Evolutionary conservation across 208 protist genomes (phyloP).

Genomic region (Leptomonas pyrrhocoris): DNA sequence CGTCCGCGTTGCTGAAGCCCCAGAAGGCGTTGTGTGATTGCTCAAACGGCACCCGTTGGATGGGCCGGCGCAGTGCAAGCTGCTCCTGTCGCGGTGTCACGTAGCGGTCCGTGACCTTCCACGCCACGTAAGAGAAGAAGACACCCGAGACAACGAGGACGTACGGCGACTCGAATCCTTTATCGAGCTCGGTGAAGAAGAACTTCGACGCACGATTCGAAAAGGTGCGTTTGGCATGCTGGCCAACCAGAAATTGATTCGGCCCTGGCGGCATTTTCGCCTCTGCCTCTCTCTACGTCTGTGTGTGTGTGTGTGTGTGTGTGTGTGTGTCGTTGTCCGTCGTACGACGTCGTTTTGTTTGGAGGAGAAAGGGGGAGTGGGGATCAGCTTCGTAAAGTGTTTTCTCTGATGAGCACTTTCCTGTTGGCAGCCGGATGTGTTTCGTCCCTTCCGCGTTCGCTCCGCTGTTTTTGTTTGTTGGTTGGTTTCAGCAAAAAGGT

Average conservation of each 20-base stretch:
- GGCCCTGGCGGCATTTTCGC: slow-evolving; percentile 19
- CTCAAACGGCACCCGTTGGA: slow-evolving; percentile 68
- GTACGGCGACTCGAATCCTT: slow-evolving; percentile 74
- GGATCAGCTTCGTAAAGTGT: too few species aligned
- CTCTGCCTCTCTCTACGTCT: not conserved
- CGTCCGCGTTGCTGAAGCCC: slow-evolving; percentile 44
- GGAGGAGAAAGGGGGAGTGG: not conserved
- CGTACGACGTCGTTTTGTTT: too few species aligned
- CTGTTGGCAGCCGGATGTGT: too few species aligned
- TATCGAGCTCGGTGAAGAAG: slow-evolving; percentile 88
- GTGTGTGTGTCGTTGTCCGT: slow-evolving; percentile 4
- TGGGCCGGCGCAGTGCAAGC: slow-evolving; percentile 42
- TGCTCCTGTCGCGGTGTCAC: slow-evolving; percentile 54
- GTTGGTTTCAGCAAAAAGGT: too few species aligned
- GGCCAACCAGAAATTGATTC: slow-evolving; percentile 36
- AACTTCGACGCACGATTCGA: slow-evolving; percentile 69
- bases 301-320: slow-evolving; percentile 17
- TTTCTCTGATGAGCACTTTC: too few species aligned
- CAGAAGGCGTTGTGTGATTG: slow-evolving; percentile 80
- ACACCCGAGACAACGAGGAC: slow-evolving; percentile 56
- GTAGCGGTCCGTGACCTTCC: slow-evolving; percentile 64
- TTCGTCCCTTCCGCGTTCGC: too few species aligned
- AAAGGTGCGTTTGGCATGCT: slow-evolving; percentile 42
- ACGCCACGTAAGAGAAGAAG: slow-evolving; percentile 59
- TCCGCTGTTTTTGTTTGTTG: too few species aligned